Evolutionary conservation across 768 basidiomycete species (phyloP), one percentile per base, ranked within the genome.

Genomic region (Podaxis rugospora): DNA sequence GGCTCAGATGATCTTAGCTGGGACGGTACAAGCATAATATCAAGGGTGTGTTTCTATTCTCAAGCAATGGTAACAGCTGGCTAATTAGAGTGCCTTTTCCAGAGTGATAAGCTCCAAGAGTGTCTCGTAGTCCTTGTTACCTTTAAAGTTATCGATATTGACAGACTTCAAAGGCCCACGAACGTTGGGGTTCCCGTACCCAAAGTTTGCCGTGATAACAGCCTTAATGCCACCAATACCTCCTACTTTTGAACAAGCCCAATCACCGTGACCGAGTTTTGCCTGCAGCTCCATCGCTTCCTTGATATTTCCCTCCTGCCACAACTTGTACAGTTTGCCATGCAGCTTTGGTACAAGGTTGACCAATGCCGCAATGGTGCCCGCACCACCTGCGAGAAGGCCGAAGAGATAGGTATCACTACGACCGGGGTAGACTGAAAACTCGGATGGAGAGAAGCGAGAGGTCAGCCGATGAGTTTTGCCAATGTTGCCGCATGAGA

Each of bases 401-500:
- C 84, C 83, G 18, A 88, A 81, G 11, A 83, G 72, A 66, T 90
- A 85, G 40, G 87, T 77, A 66, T 93, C 90, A 5, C 84, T 84
- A 59, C 86, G 84, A 1, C 93, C 92, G 10, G 90, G 83, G 66
- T 88, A 87, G n/a, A 90, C 83, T 3, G 86, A 82, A 65, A 90
- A 89, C 44, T 85, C 76, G 2, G 75, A 68, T 3, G 77, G 64
- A 5, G 83, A 72, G 63, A 85, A 83, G 36, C 81, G 75, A 3
- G 85, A 82, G 11, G 87, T 82, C 47, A 94, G 77, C 16, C 92
- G 86, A 57, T 89, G 85, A 49, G 92, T 84, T 71, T 93, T 95
- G 21, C 92, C 91, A 60, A 95, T 85, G 66, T 86, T 88, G 4
- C 88, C 92, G 69, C 92, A 93, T 35, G 93, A 93, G 23, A 95